Base-by-base conservation (phyloP, 495 filamentous ascomycete species). In the Jackrogersella minutella region DNA sequence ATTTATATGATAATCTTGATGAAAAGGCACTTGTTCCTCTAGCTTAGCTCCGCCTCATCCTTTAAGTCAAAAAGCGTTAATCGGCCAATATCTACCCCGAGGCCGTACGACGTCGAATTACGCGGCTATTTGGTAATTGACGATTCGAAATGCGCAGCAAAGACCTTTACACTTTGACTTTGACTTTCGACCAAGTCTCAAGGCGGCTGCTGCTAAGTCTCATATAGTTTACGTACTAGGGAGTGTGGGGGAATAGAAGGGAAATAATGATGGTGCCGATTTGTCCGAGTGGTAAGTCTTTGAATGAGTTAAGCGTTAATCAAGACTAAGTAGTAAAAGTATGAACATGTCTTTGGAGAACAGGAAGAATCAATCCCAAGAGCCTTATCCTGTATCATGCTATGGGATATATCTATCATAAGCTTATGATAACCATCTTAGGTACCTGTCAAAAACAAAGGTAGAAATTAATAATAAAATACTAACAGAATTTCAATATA, bases 11-110 rank as follows among this genome's bases (percentile, higher is more conserved):
- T n/a, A 7, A 47, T 47, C 22, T 19, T 17, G 40, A 26, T 5
- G 17, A 46, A 46, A n/a, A n/a, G n/a, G n/a, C n/a, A n/a, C 41
- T 46, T 21, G 21, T n/a, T 31, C n/a, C 14, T 28, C 16, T 40
- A 13, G 57, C 30, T 58, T 33, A 30, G 54, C 58, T 59, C 24
- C 65, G 65, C 65, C 65, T 55, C 47, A 39, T 56, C 58, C 54
- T 43, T 37, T 8, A 21, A 36, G 40, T 46, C 22, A 17, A 11
- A 39, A 16, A 41, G 41, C 50, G 7, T 51, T 33, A n/a, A 40
- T 5, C 21, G 41, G 55, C 33, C 60, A 34, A 49, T 21, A 55
- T 54, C 24, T 19, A 30, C 40, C 10, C 44, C 22, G 37, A 33
- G 26, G 16, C 46, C 6, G 17, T 43, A 22, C 58, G 46, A 47